Evolutionary conservation across 2,329 filamentous ascomycete genomes (phyloP).

Genomic region (Xenoacremonium recifei): DNA sequence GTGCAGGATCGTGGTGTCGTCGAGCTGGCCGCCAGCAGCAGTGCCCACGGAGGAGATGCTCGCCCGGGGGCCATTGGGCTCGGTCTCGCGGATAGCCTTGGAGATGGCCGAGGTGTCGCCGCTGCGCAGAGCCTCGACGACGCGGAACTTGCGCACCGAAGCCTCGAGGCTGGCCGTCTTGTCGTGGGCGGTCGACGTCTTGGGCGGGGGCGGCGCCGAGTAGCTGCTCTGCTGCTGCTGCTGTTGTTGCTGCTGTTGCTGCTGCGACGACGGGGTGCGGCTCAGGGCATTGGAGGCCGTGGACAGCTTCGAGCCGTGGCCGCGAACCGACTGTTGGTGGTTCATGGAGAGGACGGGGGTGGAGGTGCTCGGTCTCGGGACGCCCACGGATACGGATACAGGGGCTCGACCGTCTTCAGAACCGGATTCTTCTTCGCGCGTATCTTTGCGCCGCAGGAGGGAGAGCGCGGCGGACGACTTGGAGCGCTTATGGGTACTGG

Average conservation of each 20-base stretch:
- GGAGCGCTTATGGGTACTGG: constrained; percentile 48
- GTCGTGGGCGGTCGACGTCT: constrained; percentile 32
- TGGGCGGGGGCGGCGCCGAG: constrained; percentile 26
- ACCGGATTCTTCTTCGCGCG: constrained; percentile 52
- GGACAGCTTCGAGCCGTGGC: constrained; percentile 49
- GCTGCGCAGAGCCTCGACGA: constrained; percentile 87
- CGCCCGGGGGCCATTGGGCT: constrained; percentile 49
- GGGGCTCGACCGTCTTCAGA: constrained; percentile 46
- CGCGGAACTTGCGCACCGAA: constrained; percentile 88
- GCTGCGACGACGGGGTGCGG: constrained; percentile 39
- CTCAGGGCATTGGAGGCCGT: constrained; percentile 38
- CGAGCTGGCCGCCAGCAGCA: constrained; percentile 48
- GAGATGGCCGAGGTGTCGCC: constrained; percentile 90
- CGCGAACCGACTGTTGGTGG: constrained; percentile 35
- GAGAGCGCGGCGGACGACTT: constrained; percentile 53
- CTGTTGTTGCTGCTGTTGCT: constrained; percentile 2
- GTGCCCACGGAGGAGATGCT: constrained; percentile 56
- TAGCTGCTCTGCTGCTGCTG: constrained; percentile 9
- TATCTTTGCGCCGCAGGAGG: constrained; percentile 53
- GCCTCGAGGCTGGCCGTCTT: constrained; percentile 72
- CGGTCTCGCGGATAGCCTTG: constrained; percentile 73
- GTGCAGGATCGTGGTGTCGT: constrained; percentile 89
- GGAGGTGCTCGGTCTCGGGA: constrained; percentile 29
- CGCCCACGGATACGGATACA: neutral
- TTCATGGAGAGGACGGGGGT: constrained; percentile 35